Evolutionary conservation across 1,284 basidiomycete genomes (phyloP).

Genomic region (Trametes polyzona): DNA sequence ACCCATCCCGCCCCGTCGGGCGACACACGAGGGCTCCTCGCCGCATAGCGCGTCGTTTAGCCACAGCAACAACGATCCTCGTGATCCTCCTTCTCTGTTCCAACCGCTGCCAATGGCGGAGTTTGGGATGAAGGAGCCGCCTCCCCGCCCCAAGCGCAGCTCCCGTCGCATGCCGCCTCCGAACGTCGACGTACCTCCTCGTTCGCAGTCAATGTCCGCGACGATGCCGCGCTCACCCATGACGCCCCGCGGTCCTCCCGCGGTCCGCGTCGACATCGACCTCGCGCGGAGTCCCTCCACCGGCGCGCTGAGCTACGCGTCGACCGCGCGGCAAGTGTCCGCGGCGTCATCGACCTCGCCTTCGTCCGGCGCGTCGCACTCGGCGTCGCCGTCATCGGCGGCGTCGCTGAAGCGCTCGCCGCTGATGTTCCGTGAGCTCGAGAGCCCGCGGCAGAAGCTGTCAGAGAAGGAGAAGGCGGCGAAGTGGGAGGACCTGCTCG

Average conservation of each 20-base stretch:
- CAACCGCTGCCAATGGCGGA: constrained; percentile 30
- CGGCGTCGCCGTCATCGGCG: constrained; percentile 26
- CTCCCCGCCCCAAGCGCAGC: constrained; percentile 35
- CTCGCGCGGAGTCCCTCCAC: constrained; percentile 27
- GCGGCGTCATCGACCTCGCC: constrained; percentile 21
- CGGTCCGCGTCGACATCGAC: constrained; percentile 25
- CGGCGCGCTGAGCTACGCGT: constrained; percentile 37
- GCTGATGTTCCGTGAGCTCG: constrained; percentile 55
- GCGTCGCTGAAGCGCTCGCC: constrained; percentile 33
- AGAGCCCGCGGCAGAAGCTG: constrained; percentile 41
- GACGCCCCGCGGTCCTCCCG: constrained; percentile 31
- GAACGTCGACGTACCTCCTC: constrained; percentile 25
- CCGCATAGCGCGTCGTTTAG: constrained; percentile 39
- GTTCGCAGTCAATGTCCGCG: constrained; percentile 25
- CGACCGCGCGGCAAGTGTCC: constrained; percentile 31
- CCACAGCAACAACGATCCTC: constrained; percentile 31
- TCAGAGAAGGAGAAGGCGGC: constrained; percentile 71
- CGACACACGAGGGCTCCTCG: constrained; percentile 26
- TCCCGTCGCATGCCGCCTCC: constrained; percentile 29
- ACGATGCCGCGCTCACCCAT: constrained; percentile 23
- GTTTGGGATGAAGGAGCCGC: constrained; percentile 31
- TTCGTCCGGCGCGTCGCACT: constrained; percentile 19
- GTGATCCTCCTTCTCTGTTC: constrained; percentile 25
- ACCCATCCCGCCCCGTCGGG: constrained; percentile 37
- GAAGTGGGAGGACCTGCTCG: constrained; percentile 69